Conservation (phyloP, 129 eudicot species). For the Flaveria bidentis region DNA sequence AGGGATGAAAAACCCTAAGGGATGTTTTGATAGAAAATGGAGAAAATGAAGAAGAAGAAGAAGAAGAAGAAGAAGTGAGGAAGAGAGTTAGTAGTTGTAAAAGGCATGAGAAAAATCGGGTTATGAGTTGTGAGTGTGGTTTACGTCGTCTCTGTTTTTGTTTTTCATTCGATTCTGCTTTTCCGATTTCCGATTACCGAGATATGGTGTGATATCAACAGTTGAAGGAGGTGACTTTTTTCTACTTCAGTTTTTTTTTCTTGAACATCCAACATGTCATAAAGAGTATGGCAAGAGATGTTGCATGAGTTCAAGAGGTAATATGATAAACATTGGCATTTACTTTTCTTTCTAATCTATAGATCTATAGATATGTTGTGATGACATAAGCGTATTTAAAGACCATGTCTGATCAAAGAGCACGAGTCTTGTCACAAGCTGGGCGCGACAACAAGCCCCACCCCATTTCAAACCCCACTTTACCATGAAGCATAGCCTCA, state of each 20-base stretch:
- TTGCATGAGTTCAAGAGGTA: no score
- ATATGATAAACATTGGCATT: no score
- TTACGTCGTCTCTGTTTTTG: conserved; percentile 15
- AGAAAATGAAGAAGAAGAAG: neutral
- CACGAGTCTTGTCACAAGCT: no score
- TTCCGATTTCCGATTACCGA: conserved; percentile 12
- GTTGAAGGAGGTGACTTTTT: neutral
- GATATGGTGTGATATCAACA: neutral
- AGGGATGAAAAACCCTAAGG: conserved; percentile 12
- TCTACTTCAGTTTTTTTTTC: neutral
- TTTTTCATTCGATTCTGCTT: conserved; percentile 30
- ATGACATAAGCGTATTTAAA: no score
- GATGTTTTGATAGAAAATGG: neutral
- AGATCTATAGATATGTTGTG: no score
- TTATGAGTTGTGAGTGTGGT: neutral
- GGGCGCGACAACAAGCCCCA: no score
- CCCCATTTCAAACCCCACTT: no score
- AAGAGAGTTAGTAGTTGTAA: neutral
- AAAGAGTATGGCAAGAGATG: no score
- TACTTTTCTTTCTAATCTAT: no score
- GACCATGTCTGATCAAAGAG: no score
- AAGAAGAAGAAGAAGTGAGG: neutral
- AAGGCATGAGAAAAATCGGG: conserved; percentile 8
- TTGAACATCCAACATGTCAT: no score
- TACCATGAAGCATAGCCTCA: no score